These are phyloP conservation scores for Urochloa ruziziensis DNA, from an alignment of 176 grass and related monocot species.

Conservation along the genomic window DNA sequence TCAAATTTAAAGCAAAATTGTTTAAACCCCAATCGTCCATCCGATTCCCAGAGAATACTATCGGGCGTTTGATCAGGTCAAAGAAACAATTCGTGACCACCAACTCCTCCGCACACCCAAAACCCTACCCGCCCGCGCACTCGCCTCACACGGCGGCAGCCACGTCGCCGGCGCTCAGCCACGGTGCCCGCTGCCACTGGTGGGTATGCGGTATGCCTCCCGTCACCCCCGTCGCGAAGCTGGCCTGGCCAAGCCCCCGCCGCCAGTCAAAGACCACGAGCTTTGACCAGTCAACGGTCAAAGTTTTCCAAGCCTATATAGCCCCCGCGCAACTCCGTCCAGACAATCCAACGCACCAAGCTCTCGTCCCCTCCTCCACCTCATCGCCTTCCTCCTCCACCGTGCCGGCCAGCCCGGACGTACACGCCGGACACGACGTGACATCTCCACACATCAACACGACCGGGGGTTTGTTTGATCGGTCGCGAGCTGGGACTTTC, in stretches of 20 bases:
- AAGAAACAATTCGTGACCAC: conserved; percentile 43
- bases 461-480: conserved; percentile 26
- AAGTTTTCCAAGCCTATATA: conserved; percentile 77
- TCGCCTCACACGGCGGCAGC: background rate
- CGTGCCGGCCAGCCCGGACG: background rate
- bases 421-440: conserved; percentile 29
- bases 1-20: background rate
- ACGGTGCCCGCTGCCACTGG: background rate
- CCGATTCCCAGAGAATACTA: conserved; percentile 1
- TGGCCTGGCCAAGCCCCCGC: background rate
- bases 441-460: background rate
- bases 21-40: conserved; percentile 12
- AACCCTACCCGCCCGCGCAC: conserved; percentile 25
- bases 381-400: background rate
- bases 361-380: background rate
- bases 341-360: conserved; percentile 20
- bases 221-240: background rate
- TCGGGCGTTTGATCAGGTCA: conserved; percentile 56
- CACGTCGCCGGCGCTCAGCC: background rate
- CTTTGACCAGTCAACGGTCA: conserved; percentile 88
- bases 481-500: background rate
- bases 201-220: conserved; percentile 7
- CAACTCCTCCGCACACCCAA: conserved; percentile 9
- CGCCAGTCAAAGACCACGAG: conserved; percentile 87
- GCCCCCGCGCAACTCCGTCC: conserved; percentile 31